A percentile compares a stretch with the other conserved stretches of the same genome.
phyloP scores from a whole-genome alignment of 177 flowering plant species.

The Vitis hybrid region DNA sequence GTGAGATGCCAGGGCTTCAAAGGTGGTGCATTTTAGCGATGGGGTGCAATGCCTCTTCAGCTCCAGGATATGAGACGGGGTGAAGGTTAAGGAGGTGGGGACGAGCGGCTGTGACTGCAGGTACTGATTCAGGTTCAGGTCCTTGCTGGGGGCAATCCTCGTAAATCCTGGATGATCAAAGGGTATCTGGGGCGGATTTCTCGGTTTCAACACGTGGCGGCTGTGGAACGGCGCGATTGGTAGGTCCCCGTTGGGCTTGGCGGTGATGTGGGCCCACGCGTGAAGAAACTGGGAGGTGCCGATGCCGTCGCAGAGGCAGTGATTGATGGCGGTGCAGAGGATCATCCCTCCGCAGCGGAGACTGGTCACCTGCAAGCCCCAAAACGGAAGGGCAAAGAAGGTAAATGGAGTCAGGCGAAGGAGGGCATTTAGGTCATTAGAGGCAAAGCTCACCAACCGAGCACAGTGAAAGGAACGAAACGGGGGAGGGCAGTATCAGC shows the following conservation, averaged over 20 bases:
- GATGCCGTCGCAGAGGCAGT: constrained; percentile 85
- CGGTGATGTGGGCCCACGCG: constrained; percentile 77
- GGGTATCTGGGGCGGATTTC: constrained; percentile 34
- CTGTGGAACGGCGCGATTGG: constrained; percentile 49
- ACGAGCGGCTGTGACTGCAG: constrained; percentile 62
- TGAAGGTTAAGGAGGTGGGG: constrained; percentile 60
- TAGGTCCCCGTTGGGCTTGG: constrained; percentile 30
- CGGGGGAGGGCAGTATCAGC: neutral
- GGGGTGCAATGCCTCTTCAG: constrained; percentile 64
- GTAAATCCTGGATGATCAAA: constrained; percentile 54
- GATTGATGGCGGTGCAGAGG: constrained; percentile 74
- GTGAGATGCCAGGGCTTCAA: constrained; percentile 86
- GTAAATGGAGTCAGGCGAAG: neutral
- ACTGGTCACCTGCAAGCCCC: constrained; percentile 56
- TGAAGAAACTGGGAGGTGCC: constrained; percentile 82
- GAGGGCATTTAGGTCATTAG: constrained; percentile 5
- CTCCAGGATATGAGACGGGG: constrained; percentile 47
- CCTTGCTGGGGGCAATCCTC: constrained; percentile 14
- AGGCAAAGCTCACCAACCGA: neutral
- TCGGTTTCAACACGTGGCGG: constrained; percentile 61
- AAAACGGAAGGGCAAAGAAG: neutral
- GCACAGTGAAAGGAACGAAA: constrained; percentile 7
- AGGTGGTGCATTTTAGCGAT: constrained; percentile 81
- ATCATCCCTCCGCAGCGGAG: constrained; percentile 85
- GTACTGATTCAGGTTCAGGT: constrained; percentile 23